Conservation (phyloP, 306 rosid genomes). For the Glycine tomentella region DNA sequence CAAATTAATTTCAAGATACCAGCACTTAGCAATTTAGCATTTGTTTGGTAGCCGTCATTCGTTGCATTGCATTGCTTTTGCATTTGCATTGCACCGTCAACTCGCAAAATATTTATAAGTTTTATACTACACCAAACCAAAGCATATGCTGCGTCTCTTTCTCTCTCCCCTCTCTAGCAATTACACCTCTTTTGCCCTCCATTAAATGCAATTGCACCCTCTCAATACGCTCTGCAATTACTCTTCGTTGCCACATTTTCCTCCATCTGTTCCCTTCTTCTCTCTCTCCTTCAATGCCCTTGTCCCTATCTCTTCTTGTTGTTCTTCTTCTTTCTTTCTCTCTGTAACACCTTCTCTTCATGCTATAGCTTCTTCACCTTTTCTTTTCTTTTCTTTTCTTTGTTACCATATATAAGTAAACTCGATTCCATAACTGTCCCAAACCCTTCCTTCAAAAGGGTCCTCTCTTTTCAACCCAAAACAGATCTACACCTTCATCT, state of each 20-base stretch:
- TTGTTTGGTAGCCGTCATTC: constrained; percentile 80
- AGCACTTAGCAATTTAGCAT: not conserved
- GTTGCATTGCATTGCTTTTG: not conserved
- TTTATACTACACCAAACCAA: not conserved
- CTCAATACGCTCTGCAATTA: constrained; percentile 97
- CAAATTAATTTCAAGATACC: not conserved
- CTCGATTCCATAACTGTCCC: not conserved
- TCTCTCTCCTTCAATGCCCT: constrained; percentile 46
- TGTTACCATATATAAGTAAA: not conserved
- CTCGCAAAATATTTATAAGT: too few species aligned
- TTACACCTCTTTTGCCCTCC: constrained; percentile 74
- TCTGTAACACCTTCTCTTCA: not conserved
- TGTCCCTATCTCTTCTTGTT: constrained; percentile 13
- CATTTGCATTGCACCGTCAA: constrained; percentile 45
- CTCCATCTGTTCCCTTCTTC: constrained; percentile 57
- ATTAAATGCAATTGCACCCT: constrained; percentile 99
- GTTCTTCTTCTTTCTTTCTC: constrained; percentile 1
- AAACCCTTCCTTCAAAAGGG: constrained; percentile 32
- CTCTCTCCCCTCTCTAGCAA: constrained; percentile 62
- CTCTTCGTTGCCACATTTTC: constrained; percentile 73
- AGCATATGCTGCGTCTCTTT: not conserved
- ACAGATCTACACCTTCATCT: constrained; percentile 50
- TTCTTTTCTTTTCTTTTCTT: not conserved
- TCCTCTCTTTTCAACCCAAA: not conserved
- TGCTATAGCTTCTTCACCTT: not conserved